Evolutionary conservation across 371 early-diverging fungal species (phyloP), one percentile per base, ranked within the genome.

Genomic region (Sporodiniella umbellata): DNA sequence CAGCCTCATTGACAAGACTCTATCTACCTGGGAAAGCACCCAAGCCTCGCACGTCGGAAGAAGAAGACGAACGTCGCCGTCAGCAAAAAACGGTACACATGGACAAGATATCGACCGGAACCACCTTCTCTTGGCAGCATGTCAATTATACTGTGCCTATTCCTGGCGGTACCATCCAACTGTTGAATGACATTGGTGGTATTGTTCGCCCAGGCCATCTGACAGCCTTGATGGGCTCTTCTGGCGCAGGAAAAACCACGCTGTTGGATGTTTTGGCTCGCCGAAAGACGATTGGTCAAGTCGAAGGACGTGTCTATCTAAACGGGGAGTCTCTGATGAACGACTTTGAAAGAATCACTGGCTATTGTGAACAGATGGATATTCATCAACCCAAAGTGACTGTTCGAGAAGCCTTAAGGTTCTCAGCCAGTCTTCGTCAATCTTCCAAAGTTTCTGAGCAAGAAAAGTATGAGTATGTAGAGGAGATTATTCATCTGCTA

Each of bases 201-300:
- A 77, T 79, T 49, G 78, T 78, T 26, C 70, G 78, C 40, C 82
- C 83, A 23, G 67, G 82, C 8, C 62, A 84, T 47, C 66, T 90
- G 67, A 83, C 85, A 4, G 95, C 93, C 19, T 65, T 94, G 14
- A 86, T 94, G 87, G 93, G 93, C n/a, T 79, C 88, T 14, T 86
- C 87, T 22, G 93, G 93, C 57, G 87, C 90, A 17, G 96, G 96
- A 48, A 95, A 96, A 71, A 89, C 93, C 0, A 90, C 94, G 14
- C 72, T 94, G 3, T 58, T 93, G 54, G 94, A 96, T 68, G 79
- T 92, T 0, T 68, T 90, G n/a, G 81, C 91, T 31, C 78, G 81
- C 61, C 85, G 91, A 61, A 89, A 89, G 72, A 89, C 86, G 17
- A 82, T 82, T 45, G 91, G 91, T 30, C 84, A 72, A 8, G 68